Evolutionary conservation across 2,329 filamentous ascomycete species (phyloP).

Genomic region (Verticillium nonalfalfae): DNA sequence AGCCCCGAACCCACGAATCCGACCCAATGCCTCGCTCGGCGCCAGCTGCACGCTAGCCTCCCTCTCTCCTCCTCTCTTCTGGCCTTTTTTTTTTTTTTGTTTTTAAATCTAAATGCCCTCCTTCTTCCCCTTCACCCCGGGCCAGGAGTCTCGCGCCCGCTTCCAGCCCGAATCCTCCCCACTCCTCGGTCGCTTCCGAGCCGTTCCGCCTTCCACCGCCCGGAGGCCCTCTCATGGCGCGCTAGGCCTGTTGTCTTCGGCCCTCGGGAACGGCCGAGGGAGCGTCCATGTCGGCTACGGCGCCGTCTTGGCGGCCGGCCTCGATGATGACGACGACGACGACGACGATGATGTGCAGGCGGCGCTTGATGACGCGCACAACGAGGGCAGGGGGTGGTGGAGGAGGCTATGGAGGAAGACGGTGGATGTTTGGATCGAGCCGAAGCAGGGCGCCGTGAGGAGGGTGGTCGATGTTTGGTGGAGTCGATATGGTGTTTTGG

Average conservation of each 20-base stretch:
- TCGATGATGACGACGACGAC: slow-evolving; percentile 24
- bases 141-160: slow-evolving; percentile 50
- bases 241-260: slow-evolving; percentile 31
- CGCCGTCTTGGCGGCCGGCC: slow-evolving; percentile 38
- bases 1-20: neutral
- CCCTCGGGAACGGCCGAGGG: slow-evolving; percentile 30
- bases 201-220: slow-evolving; percentile 34
- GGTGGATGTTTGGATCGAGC: slow-evolving; percentile 54
- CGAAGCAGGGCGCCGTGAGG: slow-evolving; percentile 51
- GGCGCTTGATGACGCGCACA: slow-evolving; percentile 27
- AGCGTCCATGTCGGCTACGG: slow-evolving; percentile 54
- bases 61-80: neutral
- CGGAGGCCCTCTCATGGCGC: slow-evolving; percentile 21
- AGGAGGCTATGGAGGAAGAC: slow-evolving; percentile 25
- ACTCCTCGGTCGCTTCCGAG: slow-evolving; percentile 58
- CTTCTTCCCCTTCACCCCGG: slow-evolving; percentile 63
- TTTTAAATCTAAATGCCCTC: slow-evolving; percentile 41
- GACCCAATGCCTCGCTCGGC: neutral
- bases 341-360: slow-evolving; percentile 16
- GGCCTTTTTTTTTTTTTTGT: too few relatives aligned
- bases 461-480: slow-evolving; percentile 57
- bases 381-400: slow-evolving; percentile 17
- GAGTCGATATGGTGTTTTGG: slow-evolving; percentile 53
- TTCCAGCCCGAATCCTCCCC: slow-evolving; percentile 49
- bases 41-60: neutral